Base-by-base conservation (phyloP, 1,284 basidiomycete genomes). In the Apiotrichum siamense region DNA sequence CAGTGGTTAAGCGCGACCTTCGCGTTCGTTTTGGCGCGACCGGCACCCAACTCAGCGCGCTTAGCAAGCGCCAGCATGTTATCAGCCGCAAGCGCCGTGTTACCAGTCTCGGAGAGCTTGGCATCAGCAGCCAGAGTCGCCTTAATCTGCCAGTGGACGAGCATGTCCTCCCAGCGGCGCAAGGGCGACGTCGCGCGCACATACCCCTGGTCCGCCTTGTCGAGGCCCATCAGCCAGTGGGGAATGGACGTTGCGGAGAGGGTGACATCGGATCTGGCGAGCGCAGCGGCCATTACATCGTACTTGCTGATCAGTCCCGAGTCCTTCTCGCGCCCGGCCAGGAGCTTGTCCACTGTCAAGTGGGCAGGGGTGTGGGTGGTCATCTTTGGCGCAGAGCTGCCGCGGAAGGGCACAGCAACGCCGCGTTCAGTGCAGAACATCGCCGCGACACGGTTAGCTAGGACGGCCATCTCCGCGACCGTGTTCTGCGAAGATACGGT, bases 101-200 rank as follows among this genome's bases (percentile, higher is more conserved):
- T n/a, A n/a, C n/a, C 20, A n/a, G 46, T 44, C 24, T 9, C 46
- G n/a, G 18, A 13, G 3, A 60, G 12, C 7, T 56, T 54, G 4
- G 53, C 54, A 18, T 60, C 50, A 4, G 39, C 44, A 1, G 72
- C 66, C 1, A 97, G 74, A 3, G 81, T 80, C 43, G 83, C 77
- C 69, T 97, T 94, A 72, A 99, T 82, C 72, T 97, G 93, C 90
- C 92, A 99, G 75, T 98, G 96, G 10, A 78, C 76, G 6, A 96
- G 67, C 60, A 97, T 73, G 73, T 99, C 96, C 36, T 77, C 73
- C 70, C 84, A 97, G 21, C 96, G 81, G 38, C 96, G 80, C 43
- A 99, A 75, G 0, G 96, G 96, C 3, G 85, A 88, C 1, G 96
- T 97, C 4, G 82, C 83, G n/a, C 88, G 81, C 11, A 80, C 74